A percentile compares a stretch with the other conserved stretches of the same genome.
phyloP scores from a whole-genome alignment of 768 basidiomycete species.

The Amanita inopinata region DNA sequence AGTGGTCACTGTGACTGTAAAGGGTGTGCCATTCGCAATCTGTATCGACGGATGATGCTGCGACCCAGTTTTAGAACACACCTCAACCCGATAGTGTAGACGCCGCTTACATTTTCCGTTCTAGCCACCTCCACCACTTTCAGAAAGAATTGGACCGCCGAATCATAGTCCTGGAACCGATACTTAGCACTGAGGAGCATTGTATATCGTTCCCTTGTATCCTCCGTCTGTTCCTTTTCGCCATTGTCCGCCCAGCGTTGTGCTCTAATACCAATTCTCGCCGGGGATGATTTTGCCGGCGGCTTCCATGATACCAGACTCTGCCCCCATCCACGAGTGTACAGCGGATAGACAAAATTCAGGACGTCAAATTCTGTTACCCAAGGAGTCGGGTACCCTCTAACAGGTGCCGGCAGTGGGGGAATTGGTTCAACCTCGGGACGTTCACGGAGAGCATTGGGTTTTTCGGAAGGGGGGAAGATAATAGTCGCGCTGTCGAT shows the following conservation, averaged over 20 bases:
- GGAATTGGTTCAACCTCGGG: conserved; percentile 3
- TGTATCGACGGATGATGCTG: conserved; percentile 9
- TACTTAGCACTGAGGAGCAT: conserved; percentile 7
- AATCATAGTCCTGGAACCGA: conserved; percentile 6
- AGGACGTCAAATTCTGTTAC: conserved; percentile 6
- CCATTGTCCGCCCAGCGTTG: background rate
- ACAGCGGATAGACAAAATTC: conserved; percentile 5
- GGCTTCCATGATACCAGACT: conserved; percentile 6
- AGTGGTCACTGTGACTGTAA: conserved; percentile 5
- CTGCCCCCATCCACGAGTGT: conserved; percentile 8
- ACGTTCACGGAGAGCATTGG: conserved; percentile 2
- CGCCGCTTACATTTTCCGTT: conserved; percentile 4
- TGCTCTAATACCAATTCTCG: background rate
- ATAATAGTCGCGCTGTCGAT: too few species aligned
- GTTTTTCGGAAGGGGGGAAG: background rate
- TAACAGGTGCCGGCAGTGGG: conserved; percentile 1
- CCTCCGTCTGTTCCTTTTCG: background rate
- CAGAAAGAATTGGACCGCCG: conserved; percentile 5
- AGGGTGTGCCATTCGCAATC: conserved; percentile 4
- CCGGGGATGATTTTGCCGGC: background rate
- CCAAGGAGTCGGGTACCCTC: conserved; percentile 8
- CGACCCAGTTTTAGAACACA: background rate
- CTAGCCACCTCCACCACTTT: background rate
- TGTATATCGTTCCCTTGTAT: background rate
- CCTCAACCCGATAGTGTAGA: too few species aligned